Evolutionary conservation across 768 basidiomycete species (phyloP), one percentile per base, ranked within the genome.

Genomic region (Podaxis mareebaensis): DNA sequence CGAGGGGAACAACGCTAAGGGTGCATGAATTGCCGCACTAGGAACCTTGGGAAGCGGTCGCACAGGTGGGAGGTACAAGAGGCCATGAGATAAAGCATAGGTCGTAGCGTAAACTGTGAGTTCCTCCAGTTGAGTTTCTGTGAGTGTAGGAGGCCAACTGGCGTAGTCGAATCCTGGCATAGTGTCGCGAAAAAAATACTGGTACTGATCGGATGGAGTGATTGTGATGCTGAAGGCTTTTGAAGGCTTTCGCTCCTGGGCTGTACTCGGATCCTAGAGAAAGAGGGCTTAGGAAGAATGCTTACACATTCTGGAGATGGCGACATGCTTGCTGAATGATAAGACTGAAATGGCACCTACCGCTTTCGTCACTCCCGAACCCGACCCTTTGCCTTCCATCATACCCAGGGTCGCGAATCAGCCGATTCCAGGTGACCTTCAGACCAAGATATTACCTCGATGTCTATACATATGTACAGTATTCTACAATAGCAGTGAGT

Each of bases 21-120:
- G 97, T 0, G 95, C 96, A 71, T 97, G 92, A 67, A 96, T 92
- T 0, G 88, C 89, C n/a, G 88, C 85, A 11, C 85, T 84, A 1
- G 90, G 86, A 51, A 77, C 68, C 26, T 77, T 69, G 1, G 86
- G 77, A 61, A 87, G 83, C 36, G 73, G 78, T 8, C 78, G 67
- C 1, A 77, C 73, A 3, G 82, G 77, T 10, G 92, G 92, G 20
- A 95, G 87, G 73, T 93, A 93, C n/a, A 90, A 78, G 30, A 98
- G 80, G 6, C 93, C 92, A 72, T 91, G 89, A 2, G 93, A 84
- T 55, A 99, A 81, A 2, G 96, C 91, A 69, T 91, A 95, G 0
- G 91, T 91, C 0, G 91, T 86, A 0, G 94, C 91, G 36, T 86
- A 79, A 17, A 84, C 73, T 0, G 86, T 82, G 58, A 96, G 78